A percentile compares a stretch with the other conserved stretches of the same genome.
Conservation (phyloP, 306 rosid species). For the Vigna radiata region DNA sequence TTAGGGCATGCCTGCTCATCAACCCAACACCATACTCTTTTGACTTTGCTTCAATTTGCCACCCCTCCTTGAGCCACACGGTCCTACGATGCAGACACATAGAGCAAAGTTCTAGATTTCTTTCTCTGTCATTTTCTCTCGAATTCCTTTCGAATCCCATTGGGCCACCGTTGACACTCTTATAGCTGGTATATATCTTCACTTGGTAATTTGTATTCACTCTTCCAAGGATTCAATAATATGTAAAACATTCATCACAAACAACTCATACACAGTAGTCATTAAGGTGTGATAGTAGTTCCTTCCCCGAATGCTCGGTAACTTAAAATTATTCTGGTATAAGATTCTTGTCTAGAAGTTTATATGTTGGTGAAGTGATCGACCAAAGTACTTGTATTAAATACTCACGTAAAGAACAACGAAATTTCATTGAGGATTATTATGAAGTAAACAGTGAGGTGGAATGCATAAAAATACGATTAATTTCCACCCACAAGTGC, state of each 20-base stretch:
- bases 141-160: conserved; percentile 25
- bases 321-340: conserved; percentile 4
- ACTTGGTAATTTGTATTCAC: neutral
- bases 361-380: conserved; percentile 10
- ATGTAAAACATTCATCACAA: too few species aligned
- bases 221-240: neutral
- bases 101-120: conserved; percentile 28
- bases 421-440: neutral
- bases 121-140: conserved; percentile 23
- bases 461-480: conserved; percentile 24
- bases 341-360: conserved; percentile 28
- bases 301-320: neutral
- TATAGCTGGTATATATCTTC: neutral
- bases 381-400: conserved; percentile 21
- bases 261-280: neutral
- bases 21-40: conserved; percentile 39
- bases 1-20: conserved; percentile 50
- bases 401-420: conserved; percentile 42
- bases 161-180: conserved; percentile 29
- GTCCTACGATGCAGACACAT: conserved; percentile 44
- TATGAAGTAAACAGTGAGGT: conserved; percentile 32
- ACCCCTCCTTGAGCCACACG: conserved; percentile 46
- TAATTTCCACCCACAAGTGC: conserved; percentile 9
- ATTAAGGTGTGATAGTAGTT: neutral
- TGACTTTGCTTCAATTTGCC: conserved; percentile 41